A percentile compares a stretch with the other conserved stretches of the same genome.
Evolutionary conservation across 2,329 filamentous ascomycete genomes (phyloP).

Genomic region (Diplodia intermedia): DNA sequence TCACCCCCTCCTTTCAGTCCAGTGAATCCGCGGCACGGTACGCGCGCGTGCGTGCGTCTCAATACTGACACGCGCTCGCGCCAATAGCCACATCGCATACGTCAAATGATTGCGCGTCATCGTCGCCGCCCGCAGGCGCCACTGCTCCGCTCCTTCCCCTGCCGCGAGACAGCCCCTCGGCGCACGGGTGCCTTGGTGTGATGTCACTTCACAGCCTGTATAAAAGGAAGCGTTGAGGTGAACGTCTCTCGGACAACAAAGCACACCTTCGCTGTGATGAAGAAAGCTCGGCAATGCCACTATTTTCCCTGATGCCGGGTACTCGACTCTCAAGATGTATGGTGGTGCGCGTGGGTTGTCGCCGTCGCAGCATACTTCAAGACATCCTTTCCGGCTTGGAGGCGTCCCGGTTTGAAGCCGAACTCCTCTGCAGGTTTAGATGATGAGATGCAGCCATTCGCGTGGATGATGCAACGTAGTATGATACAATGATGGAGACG

Average conservation of each 20-base stretch:
- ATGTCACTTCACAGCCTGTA: background rate
- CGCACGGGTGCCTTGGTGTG: background rate
- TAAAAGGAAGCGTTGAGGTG: background rate
- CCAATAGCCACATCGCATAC: background rate
- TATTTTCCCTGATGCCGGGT: no score
- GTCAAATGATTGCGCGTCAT: background rate
- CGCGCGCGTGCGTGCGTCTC: background rate
- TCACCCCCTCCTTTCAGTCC: background rate
- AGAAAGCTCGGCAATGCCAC: no score
- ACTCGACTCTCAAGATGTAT: conserved; percentile 10
- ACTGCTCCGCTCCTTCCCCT: background rate
- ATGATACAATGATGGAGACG: background rate
- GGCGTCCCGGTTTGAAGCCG: background rate
- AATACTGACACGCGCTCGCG: background rate
- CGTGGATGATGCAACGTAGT: background rate
- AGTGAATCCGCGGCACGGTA: background rate
- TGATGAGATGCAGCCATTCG: background rate
- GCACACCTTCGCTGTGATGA: background rate
- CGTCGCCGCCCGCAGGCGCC: background rate
- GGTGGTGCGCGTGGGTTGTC: background rate
- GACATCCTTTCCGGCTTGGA: background rate
- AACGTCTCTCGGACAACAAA: background rate
- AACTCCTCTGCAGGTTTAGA: background rate
- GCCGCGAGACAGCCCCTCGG: background rate
- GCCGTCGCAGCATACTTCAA: background rate